These are phyloP conservation scores for Colletotrichum orbiculare DNA, from an alignment of 2,329 filamentous ascomycete species.

Conservation along the genomic window DNA sequence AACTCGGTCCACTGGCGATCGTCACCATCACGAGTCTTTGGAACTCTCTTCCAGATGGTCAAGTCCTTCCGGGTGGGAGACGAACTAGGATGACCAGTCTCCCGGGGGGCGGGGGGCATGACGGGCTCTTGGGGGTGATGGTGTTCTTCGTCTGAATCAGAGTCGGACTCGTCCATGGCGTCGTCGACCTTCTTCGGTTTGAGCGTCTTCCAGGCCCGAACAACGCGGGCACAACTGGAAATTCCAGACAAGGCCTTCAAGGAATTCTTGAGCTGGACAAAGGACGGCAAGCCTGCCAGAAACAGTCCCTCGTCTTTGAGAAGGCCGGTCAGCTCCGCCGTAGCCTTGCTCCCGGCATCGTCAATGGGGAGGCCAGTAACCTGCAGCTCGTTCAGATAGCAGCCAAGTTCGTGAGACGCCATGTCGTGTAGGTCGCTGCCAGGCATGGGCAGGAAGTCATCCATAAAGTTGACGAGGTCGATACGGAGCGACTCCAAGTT, in stretches of 20 bases:
- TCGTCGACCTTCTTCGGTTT: conserved; percentile 40
- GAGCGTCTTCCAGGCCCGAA: conserved; percentile 55
- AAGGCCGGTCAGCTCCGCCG: conserved; percentile 61
- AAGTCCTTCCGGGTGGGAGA: conserved; percentile 48
- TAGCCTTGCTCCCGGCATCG: conserved; percentile 58
- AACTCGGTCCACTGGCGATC: conserved; percentile 63
- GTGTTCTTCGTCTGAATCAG: conserved; percentile 40
- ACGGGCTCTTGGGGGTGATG: conserved; percentile 45
- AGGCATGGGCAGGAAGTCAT: conserved; percentile 56
- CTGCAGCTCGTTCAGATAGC: conserved; percentile 63
- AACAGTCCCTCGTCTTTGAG: conserved; percentile 65
- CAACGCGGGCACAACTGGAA: conserved; percentile 55
- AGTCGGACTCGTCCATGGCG: conserved; percentile 40
- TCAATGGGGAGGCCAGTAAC: conserved; percentile 64
- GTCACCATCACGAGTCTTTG: conserved; percentile 50
- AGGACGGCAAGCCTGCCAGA: conserved; percentile 57
- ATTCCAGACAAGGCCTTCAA: conserved; percentile 54
- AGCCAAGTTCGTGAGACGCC: conserved; percentile 64
- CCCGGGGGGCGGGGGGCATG: conserved; percentile 54
- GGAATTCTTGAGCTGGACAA: conserved; percentile 52
- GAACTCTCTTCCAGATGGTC: conserved; percentile 64
- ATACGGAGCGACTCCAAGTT: conserved; percentile 59
- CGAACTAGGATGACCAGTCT: conserved; percentile 56
- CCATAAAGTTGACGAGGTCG: conserved; percentile 66
- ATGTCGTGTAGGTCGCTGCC: conserved; percentile 62